Evolutionary conservation across 1,284 basidiomycete genomes (phyloP), one percentile per base, ranked within the genome.

Genomic region (Ceratobasidium sp.): DNA sequence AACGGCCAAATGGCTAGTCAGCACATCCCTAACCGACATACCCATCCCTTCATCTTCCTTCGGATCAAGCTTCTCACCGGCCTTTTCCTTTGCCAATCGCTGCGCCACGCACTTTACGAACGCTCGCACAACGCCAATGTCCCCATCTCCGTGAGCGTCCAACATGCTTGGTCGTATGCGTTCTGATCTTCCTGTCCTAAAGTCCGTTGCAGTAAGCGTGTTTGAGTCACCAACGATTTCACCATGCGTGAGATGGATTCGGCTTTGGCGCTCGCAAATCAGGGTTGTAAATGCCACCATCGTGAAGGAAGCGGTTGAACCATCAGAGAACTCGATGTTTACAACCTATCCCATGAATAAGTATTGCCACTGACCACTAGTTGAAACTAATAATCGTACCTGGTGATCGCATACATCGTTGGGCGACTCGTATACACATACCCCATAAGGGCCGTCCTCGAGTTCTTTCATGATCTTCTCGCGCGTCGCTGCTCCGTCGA

Each of bases 351-450:
- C 13, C 20, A 23, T 53, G 13, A 42, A 33, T 26, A 7, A 76
- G 7, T 46, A 40, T 9, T 13, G 40, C 9, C 28, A 28, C 26
- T n/a, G n/a, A 15, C 28, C 10, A 23, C 49, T 46, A 18, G 28
- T 44, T 42, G 55, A 67, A 42, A 18, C 40, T 49, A 23, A 53
- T 23, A 56, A 20, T 18, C 77, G 58, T 64, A 86, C 88, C 84
- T 95, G 93, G 81, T 95, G 90, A 83, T 95, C 93, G 80, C 92
- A 93, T 51, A 95, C 93, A 83, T 96, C 93, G 83, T 96, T 96
- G 71, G 89, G 87, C 73, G 90, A 89, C 83, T 95, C 94, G 83
- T 96, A 96, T 6, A 95, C 94, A 82, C 95, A 96, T 78, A 87
- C 85, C 0, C 95, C 95, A 80, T 95, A 96, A n/a, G 92, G 91